Evolutionary conservation across 306 rosid genomes (phyloP).

Genomic region (Trichosanthes truncata): DNA sequence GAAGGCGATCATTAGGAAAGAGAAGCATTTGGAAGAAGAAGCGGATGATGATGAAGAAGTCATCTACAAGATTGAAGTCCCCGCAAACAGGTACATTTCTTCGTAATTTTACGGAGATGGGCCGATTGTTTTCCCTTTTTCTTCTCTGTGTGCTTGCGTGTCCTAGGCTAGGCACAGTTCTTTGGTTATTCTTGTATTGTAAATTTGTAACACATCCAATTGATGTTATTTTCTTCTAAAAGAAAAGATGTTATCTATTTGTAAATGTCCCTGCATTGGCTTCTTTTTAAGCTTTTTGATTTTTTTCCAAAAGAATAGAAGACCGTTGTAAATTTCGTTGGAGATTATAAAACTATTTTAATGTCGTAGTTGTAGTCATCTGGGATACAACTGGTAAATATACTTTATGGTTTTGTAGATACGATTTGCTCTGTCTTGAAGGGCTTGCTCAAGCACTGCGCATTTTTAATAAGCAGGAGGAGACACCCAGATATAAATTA

Average conservation of each 20-base stretch:
- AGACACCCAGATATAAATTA: slow-evolving; percentile 50
- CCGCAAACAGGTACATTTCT: slow-evolving; percentile 61
- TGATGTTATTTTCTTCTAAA: neutral
- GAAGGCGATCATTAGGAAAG: slow-evolving; percentile 75
- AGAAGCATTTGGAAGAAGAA: slow-evolving; percentile 66
- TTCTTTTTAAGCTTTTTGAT: neutral
- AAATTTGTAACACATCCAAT: neutral
- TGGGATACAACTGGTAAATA: neutral
- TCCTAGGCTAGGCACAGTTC: neutral
- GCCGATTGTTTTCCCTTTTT: neutral
- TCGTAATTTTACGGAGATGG: neutral
- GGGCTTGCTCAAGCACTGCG: slow-evolving; percentile 85
- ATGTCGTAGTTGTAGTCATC: neutral
- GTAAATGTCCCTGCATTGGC: neutral
- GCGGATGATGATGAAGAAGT: slow-evolving; percentile 46
- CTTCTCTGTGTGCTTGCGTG: neutral
- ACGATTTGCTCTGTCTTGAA: slow-evolving; percentile 89
- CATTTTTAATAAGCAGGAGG: slow-evolving; percentile 42
- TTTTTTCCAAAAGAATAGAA: neutral
- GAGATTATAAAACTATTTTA: neutral
- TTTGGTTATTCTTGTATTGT: neutral
- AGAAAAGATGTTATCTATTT: neutral
- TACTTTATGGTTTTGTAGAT: slow-evolving; percentile 28
- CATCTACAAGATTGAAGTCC: slow-evolving; percentile 67
- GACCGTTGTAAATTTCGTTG: neutral